phyloP scores from a whole-genome alignment of 208 protist species.

The Sergeia podlipaevii region DNA sequence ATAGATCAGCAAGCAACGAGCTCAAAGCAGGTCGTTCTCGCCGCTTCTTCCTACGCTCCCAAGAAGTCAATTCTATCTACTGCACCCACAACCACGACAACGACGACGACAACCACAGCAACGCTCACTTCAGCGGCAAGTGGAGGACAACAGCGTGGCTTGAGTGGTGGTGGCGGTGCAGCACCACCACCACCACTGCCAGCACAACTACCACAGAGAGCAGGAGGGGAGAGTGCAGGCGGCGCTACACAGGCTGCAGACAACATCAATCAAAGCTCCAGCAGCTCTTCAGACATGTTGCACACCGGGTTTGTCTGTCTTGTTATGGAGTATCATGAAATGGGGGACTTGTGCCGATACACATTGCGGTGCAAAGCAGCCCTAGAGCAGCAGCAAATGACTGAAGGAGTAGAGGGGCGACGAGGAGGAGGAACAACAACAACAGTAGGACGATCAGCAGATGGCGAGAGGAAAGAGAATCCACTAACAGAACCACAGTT shows the following conservation, averaged over 20 bases:
- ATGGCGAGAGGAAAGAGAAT: slow-evolving; percentile 19
- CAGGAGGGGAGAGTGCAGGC: slow-evolving; percentile 1
- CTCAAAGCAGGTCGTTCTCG: background rate
- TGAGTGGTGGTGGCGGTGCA: too few species aligned
- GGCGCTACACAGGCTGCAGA: slow-evolving; percentile 15
- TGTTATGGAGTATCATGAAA: slow-evolving; percentile 79
- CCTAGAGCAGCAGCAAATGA: slow-evolving; percentile 9
- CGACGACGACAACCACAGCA: background rate
- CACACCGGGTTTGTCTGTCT: slow-evolving; percentile 70
- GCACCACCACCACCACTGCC: slow-evolving; percentile 2
- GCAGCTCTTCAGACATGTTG: slow-evolving; percentile 9
- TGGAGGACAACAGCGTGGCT: background rate
- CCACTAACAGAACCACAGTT: slow-evolving; percentile 68
- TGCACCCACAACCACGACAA: background rate
- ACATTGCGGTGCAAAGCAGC: slow-evolving; percentile 32
- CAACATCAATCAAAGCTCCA: slow-evolving; percentile 4
- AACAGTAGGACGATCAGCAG: background rate
- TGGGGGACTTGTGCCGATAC: slow-evolving; percentile 78
- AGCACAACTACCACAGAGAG: too few species aligned
- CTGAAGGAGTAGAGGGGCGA: too few species aligned
- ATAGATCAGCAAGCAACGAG: background rate
- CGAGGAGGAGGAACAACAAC: background rate
- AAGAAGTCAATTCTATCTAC: slow-evolving; percentile 1
- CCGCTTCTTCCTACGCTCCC: background rate
- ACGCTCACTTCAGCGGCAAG: background rate